Conservation (phyloP, 1,284 basidiomycete species). For the Phaffia rhodozyma region DNA sequence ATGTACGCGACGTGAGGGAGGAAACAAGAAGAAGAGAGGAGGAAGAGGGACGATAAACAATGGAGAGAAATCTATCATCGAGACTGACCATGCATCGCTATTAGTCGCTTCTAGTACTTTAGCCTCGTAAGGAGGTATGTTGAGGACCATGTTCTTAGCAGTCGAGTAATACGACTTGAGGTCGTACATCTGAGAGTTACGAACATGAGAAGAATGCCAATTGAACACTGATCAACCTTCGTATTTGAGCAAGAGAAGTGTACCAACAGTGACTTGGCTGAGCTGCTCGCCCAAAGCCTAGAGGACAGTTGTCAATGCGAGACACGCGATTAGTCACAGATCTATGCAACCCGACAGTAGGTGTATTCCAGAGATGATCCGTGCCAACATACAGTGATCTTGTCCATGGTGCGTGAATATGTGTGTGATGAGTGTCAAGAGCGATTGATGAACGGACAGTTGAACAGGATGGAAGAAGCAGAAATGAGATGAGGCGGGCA, state of each 20-base stretch:
- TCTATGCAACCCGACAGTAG: no score
- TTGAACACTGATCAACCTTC: neutral
- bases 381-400: no score
- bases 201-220: neutral
- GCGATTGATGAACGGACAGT: no score
- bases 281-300: slow-evolving; percentile 55
- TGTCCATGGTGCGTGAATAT: no score
- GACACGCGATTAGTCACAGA: slow-evolving; percentile 22
- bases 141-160: slow-evolving; percentile 61
- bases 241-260: neutral
- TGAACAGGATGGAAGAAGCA: no score
- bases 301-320: slow-evolving; percentile 29
- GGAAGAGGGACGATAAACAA: slow-evolving; percentile 19
- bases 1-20: neutral
- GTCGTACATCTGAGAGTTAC: slow-evolving; percentile 54
- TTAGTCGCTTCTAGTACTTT: slow-evolving; percentile 97
- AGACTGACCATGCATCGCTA: slow-evolving; percentile 82
- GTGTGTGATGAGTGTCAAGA: no score
- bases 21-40: neutral
- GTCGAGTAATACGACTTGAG: slow-evolving; percentile 88
- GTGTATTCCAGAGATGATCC: no score
- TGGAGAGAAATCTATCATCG: neutral
- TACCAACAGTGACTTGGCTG: slow-evolving; percentile 49
- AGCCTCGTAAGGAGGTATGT: slow-evolving; percentile 92
- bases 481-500: no score